Base-by-base conservation (phyloP, 352 stramenopile species). In the Phytophthora uliginosa region DNA sequence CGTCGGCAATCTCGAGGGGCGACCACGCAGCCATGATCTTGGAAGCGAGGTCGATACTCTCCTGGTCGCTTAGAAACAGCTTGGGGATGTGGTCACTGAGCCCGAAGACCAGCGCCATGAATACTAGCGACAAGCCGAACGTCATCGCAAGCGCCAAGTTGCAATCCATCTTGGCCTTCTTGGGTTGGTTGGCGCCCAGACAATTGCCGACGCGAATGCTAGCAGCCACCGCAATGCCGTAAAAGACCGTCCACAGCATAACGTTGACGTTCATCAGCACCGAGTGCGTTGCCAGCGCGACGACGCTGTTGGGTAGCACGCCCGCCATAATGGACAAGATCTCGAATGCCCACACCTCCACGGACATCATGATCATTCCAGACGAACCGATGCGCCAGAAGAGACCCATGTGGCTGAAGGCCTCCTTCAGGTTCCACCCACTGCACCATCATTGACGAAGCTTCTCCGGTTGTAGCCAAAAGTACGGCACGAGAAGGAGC, bases 331-430 rank as follows among this genome's bases (percentile, higher is more conserved):
- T 69, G 18, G 82, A 73, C 18, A 93, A 73, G 47, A 89, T 71
- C 52, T 92, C 83, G 33, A 84, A 90, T 15, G 82, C 83, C 73
- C 83, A 89, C 63, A 81, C 84, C 50, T 90, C 85, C 33, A 91
- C 81, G 34, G 82, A 63, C 65, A 90, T 77, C 70, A 88, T 87
- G 33, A 90, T 53, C 77, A 92, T 79, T 1, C 85, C 82, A 0
- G 84, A 75, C 9, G 82, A 40, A 5, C 84, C 82, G 24, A 90
- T 76, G 2, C 58, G 63, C 18, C 78, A 59, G 55, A 93, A 86
- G 4, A 83, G 59, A 3, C 67, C 56, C 4, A 78, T 51, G 63
- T 86, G 69, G 18, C 64, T 52, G 8, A 61, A 22, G 0, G 77
- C 71, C 13, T 69, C 61, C n/a, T 66, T 67, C 10, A 85, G 0